Percentiles rank a stretch among this genome's conserved stretches.
Evolutionary conservation across 352 stramenopile species (phyloP).

Genomic region (Pythium diclinum): DNA sequence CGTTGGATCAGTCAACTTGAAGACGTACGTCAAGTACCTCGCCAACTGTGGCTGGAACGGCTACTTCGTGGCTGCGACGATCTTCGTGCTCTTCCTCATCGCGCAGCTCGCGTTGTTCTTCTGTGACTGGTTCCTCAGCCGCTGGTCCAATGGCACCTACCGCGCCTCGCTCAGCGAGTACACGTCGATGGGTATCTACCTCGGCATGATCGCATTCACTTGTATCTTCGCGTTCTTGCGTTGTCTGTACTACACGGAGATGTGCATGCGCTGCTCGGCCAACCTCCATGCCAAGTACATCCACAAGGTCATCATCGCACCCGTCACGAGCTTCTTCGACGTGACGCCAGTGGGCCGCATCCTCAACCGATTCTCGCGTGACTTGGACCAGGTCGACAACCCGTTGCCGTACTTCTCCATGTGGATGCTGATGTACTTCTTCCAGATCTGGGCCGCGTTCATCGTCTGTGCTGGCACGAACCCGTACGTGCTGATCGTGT

Average conservation of each 20-base stretch:
- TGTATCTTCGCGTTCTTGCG: slow-evolving; percentile 33
- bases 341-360: slow-evolving; percentile 31
- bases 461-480: slow-evolving; percentile 42
- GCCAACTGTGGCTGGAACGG: slow-evolving; percentile 47
- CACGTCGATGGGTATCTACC: slow-evolving; percentile 36
- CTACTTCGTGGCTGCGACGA: slow-evolving; percentile 24
- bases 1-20: slow-evolving; percentile 35
- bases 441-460: slow-evolving; percentile 26
- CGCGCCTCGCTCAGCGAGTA: slow-evolving; percentile 29
- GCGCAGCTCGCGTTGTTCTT: slow-evolving; percentile 46
- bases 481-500: slow-evolving; percentile 53
- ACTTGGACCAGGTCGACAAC: slow-evolving; percentile 47
- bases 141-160: slow-evolving; percentile 38
- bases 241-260: slow-evolving; percentile 41
- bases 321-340: slow-evolving; percentile 38
- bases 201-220: slow-evolving; percentile 33
- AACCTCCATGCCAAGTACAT: slow-evolving; percentile 42
- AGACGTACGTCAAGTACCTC: slow-evolving; percentile 52
- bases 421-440: slow-evolving; percentile 41
- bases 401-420: slow-evolving; percentile 49
- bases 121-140: slow-evolving; percentile 52
- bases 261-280: slow-evolving; percentile 43
- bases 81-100: slow-evolving; percentile 37
- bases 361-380: slow-evolving; percentile 38
- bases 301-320: slow-evolving; percentile 33